A percentile compares a stretch with the other conserved stretches of the same genome.
These are phyloP conservation scores for Clitopilus passeckerianus DNA, from an alignment of 768 basidiomycete genomes.

Conservation along the genomic window DNA sequence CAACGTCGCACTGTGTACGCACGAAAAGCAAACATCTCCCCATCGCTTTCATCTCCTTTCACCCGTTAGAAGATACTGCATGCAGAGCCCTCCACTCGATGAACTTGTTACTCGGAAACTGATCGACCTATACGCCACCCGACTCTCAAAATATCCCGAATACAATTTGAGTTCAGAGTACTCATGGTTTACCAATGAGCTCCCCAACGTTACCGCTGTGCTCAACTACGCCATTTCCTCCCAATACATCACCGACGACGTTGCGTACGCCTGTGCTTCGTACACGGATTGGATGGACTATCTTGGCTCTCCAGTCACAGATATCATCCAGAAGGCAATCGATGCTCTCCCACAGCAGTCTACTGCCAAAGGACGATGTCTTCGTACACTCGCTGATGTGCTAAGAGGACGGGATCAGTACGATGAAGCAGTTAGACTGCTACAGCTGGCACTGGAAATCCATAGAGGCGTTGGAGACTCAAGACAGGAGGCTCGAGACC, in stretches of 20 bases:
- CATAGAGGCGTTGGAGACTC: neutral
- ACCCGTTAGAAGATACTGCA: neutral
- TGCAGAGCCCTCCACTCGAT: neutral
- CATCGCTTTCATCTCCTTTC: neutral
- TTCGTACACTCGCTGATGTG: neutral
- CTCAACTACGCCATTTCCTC: neutral
- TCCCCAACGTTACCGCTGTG: neutral
- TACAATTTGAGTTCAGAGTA: neutral
- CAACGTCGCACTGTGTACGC: neutral
- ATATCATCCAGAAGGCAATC: neutral
- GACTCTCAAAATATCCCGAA: neutral
- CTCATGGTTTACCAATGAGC: neutral
- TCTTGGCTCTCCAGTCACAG: neutral
- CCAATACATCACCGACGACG: neutral
- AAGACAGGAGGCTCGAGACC: neutral
- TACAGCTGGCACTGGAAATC: neutral
- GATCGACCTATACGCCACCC: neutral
- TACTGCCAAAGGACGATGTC: neutral
- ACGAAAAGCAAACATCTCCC: neutral
- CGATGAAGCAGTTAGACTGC: neutral
- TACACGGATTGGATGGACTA: neutral
- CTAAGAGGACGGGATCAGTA: neutral
- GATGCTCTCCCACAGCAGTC: neutral
- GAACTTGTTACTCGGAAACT: neutral
- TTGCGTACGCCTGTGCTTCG: neutral